Percentiles rank a stretch among this genome's conserved stretches.
phyloP scores from a whole-genome alignment of 75 land plant genomes.

The Picea glauca region DNA sequence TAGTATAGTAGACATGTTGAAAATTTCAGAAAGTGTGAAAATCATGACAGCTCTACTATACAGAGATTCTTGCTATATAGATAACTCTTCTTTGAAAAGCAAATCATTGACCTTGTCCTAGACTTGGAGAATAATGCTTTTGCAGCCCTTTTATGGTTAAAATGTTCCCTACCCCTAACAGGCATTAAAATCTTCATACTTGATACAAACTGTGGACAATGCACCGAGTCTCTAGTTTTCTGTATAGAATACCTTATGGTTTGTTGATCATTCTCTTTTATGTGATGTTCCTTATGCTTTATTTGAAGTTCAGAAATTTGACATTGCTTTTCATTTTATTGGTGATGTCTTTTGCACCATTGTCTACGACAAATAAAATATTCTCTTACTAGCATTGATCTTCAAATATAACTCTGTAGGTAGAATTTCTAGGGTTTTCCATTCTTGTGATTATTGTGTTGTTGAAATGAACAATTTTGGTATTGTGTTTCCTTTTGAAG shows the following conservation, averaged over 20 bases:
- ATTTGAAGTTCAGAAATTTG: not conserved
- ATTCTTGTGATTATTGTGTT: not conserved
- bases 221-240: not conserved
- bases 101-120: not conserved
- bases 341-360: not conserved
- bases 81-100: not conserved
- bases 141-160: not conserved
- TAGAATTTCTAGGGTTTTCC: not conserved
- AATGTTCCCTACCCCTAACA: not conserved
- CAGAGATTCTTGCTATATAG: not conserved
- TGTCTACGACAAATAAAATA: not conserved
- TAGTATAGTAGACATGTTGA: not conserved
- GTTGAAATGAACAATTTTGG: not conserved
- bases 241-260: not conserved
- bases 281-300: not conserved
- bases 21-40: not conserved
- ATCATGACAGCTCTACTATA: not conserved
- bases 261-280: not conserved
- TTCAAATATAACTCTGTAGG: not conserved
- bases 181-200: conserved; percentile 4
- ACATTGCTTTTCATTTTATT: not conserved
- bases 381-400: not conserved
- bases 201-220: not conserved
- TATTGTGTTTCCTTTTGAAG: not conserved
- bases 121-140: not conserved